These are phyloP conservation scores for Panaeolus cyanescens DNA, from an alignment of 768 basidiomycete species.

Conservation along the genomic window DNA sequence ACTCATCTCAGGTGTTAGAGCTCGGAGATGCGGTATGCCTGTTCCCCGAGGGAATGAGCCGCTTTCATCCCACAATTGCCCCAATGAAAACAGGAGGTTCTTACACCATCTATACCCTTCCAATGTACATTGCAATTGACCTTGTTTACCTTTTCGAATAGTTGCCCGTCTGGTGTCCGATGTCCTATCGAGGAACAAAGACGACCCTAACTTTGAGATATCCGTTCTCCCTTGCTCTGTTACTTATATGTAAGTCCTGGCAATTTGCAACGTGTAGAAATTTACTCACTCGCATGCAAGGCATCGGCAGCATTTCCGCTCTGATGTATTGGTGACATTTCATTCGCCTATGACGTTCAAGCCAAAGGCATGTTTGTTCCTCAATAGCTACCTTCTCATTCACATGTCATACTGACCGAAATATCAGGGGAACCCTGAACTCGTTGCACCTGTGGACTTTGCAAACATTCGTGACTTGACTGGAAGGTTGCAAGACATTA, in stretches of 20 bases:
- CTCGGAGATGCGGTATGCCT: conserved; percentile 77
- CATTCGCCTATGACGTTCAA: conserved; percentile 68
- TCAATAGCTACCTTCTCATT: background rate
- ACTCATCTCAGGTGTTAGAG: conserved; percentile 61
- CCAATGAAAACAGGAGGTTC: conserved; percentile 85
- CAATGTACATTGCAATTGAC: background rate
- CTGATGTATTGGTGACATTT: conserved; percentile 85
- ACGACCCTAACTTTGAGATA: conserved; percentile 71
- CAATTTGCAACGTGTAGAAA: conserved; percentile 6
- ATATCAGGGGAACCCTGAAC: conserved; percentile 65
- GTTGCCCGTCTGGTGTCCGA: conserved; percentile 84
- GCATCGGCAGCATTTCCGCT: conserved; percentile 86
- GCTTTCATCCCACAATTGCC: conserved; percentile 85
- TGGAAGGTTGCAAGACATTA: conserved; percentile 61
- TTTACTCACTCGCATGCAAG: conserved; percentile 33
- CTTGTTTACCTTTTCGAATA: conserved; percentile 24
- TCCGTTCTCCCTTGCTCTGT: conserved; percentile 77
- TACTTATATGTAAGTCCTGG: conserved; percentile 67
- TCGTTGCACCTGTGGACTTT: conserved; percentile 68
- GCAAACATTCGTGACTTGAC: conserved; percentile 61
- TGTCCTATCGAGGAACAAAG: conserved; percentile 66
- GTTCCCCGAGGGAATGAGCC: conserved; percentile 86
- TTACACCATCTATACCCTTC: conserved; percentile 17
- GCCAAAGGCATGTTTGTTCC: conserved; percentile 47
- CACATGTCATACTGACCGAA: background rate